Conservation (phyloP, 208 protist species). For the Porcisia hertigi region DNA sequence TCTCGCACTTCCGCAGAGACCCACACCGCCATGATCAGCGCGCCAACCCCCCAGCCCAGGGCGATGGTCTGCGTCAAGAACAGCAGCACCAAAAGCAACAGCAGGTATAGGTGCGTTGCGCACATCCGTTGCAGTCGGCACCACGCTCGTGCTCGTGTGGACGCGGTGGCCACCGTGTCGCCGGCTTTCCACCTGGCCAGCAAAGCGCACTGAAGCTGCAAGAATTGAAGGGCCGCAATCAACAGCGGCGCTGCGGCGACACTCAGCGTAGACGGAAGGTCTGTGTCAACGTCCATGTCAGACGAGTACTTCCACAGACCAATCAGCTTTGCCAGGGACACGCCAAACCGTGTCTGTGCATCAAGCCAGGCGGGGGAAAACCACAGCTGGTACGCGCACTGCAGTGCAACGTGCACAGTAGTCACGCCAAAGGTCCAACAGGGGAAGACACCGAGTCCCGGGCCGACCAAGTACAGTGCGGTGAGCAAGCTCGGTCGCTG, state of each 20-base stretch:
- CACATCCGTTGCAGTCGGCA: conserved; percentile 8
- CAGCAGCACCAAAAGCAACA: conserved; percentile 14
- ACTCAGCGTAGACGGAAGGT: conserved; percentile 13
- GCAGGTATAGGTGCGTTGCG: conserved; percentile 24
- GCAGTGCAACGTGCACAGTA: conserved; percentile 22
- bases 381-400: conserved; percentile 32
- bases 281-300: neutral
- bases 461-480: conserved; percentile 22
- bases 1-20: conserved; percentile 17
- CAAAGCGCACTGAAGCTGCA: conserved; percentile 14
- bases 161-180: neutral
- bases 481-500: conserved; percentile 21
- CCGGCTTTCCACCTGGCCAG: neutral
- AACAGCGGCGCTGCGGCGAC: conserved; percentile 28
- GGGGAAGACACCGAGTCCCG: conserved; percentile 13
- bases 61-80: conserved; percentile 12
- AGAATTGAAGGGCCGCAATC: conserved; percentile 13
- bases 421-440: conserved; percentile 16
- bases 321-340: conserved; percentile 18
- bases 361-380: conserved; percentile 25
- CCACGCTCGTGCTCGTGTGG: neutral
- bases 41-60: conserved; percentile 15
- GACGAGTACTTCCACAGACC: conserved; percentile 13
- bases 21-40: conserved; percentile 16
- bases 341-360: conserved; percentile 14